A percentile compares a stretch with the other conserved stretches of the same genome.
Conservation (phyloP, 2,329 filamentous ascomycete species). For the Coccinonectria pachysandricola region DNA sequence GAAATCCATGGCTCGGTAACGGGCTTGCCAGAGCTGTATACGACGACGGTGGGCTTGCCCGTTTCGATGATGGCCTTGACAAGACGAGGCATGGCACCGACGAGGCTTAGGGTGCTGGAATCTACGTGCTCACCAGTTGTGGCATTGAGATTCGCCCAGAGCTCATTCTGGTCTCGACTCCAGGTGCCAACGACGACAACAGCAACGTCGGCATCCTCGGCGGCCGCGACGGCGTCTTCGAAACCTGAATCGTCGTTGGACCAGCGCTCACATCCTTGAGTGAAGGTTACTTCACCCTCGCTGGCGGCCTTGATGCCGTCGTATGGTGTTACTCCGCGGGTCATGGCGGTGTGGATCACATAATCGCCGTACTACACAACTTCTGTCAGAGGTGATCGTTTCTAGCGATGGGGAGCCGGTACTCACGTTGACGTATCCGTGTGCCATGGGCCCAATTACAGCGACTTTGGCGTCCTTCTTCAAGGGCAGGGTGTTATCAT, state of each 20-base stretch:
- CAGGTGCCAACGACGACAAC: conserved; percentile 67
- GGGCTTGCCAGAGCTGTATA: conserved; percentile 61
- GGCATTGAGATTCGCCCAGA: conserved; percentile 61
- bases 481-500: conserved; percentile 40
- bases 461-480: conserved; percentile 58
- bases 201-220: conserved; percentile 58
- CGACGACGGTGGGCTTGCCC: conserved; percentile 56
- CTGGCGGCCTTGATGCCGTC: conserved; percentile 56
- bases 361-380: conserved; percentile 55
- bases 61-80: conserved; percentile 58
- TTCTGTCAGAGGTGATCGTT: conserved; percentile 6
- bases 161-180: conserved; percentile 61
- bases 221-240: conserved; percentile 52
- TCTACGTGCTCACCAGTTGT: conserved; percentile 70
- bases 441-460: conserved; percentile 66
- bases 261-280: conserved; percentile 63
- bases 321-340: conserved; percentile 57
- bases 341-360: conserved; percentile 54
- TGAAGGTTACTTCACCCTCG: conserved; percentile 52
- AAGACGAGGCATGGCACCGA: conserved; percentile 59
- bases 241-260: conserved; percentile 60
- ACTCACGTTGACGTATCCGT: conserved; percentile 58
- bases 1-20: conserved; percentile 66
- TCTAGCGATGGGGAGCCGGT: neutral
- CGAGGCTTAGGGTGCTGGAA: conserved; percentile 50